Evolutionary conservation across 2,329 filamentous ascomycete genomes (phyloP).

Genomic region (Pezicula rhizophila): DNA sequence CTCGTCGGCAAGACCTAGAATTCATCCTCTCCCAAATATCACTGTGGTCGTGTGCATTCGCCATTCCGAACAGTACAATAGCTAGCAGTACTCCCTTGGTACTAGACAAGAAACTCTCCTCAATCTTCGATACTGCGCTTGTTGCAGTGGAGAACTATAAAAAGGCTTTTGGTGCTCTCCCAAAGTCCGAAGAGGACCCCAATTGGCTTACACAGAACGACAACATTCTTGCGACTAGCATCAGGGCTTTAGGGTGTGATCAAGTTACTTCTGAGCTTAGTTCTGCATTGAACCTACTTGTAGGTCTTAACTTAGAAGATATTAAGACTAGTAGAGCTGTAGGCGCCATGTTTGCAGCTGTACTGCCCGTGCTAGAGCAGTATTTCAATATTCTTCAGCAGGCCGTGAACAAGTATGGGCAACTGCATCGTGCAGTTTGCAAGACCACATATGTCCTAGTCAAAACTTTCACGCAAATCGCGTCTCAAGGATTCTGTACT

Average conservation of each 20-base stretch:
- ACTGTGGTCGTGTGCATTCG: conserved; percentile 49
- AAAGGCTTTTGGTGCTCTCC: conserved; percentile 46
- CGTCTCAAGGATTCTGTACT: conserved; percentile 83
- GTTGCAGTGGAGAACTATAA: conserved; percentile 72
- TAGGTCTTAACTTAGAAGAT: conserved; percentile 37
- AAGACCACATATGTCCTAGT: conserved; percentile 71
- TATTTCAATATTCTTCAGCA: conserved; percentile 59
- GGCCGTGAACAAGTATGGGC: conserved; percentile 50
- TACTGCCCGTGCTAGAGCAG: conserved; percentile 68
- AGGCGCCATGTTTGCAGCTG: conserved; percentile 51
- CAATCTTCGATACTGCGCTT: conserved; percentile 67
- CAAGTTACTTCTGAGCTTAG: conserved; percentile 31
- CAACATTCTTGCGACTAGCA: conserved; percentile 12
- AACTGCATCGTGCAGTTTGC: conserved; percentile 64
- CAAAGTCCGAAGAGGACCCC: conserved; percentile 52
- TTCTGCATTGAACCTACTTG: conserved; percentile 38
- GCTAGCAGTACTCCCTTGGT: conserved; percentile 21
- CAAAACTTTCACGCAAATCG: conserved; percentile 72
- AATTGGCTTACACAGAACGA: conserved; percentile 52
- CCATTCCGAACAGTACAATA: conserved; percentile 6
- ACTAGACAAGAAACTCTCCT: conserved; percentile 55
- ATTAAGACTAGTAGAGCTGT: conserved; percentile 37
- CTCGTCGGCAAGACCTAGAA: conserved; percentile 48
- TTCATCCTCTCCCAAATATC: conserved; percentile 62
- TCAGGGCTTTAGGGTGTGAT: conserved; percentile 22